phyloP scores from a whole-genome alignment of 139 green algal genomes.

The Eudorina sp. region DNA sequence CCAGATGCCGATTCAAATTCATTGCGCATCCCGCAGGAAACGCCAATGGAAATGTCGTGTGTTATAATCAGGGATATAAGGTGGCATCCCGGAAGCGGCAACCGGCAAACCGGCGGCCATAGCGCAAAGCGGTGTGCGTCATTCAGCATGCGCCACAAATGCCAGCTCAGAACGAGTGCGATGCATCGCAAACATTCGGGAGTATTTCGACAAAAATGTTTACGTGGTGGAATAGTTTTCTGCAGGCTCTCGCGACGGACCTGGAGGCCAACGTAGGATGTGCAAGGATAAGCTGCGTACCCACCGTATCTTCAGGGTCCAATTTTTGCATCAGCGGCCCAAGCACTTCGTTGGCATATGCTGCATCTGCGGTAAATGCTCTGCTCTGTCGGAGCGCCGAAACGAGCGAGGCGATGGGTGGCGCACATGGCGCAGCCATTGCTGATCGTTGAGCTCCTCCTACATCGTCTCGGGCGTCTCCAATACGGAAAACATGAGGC shows the following conservation, averaged over 20 bases:
- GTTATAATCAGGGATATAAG: neutral
- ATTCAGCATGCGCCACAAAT: neutral
- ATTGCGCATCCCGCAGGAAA: neutral
- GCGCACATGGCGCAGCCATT: neutral
- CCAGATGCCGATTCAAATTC: neutral
- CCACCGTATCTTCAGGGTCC: neutral
- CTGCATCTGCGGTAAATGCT: neutral
- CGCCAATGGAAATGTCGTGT: too few species aligned
- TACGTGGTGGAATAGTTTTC: neutral
- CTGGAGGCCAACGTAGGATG: neutral
- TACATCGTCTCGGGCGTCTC: neutral
- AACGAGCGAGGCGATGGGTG: constrained; percentile 6
- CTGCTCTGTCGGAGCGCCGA: neutral
- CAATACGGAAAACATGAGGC: neutral
- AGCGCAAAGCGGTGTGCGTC: neutral
- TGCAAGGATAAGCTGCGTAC: neutral
- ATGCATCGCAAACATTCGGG: too few species aligned
- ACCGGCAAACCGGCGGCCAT: neutral
- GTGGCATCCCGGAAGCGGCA: neutral
- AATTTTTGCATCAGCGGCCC: neutral
- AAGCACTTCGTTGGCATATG: neutral
- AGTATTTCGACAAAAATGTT: too few species aligned
- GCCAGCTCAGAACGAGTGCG: too few species aligned
- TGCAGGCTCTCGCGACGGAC: neutral
- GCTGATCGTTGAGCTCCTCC: neutral